A percentile compares a stretch with the other conserved stretches of the same genome.
phyloP scores from a whole-genome alignment of 768 basidiomycete genomes.

The Panellus pusillus region DNA sequence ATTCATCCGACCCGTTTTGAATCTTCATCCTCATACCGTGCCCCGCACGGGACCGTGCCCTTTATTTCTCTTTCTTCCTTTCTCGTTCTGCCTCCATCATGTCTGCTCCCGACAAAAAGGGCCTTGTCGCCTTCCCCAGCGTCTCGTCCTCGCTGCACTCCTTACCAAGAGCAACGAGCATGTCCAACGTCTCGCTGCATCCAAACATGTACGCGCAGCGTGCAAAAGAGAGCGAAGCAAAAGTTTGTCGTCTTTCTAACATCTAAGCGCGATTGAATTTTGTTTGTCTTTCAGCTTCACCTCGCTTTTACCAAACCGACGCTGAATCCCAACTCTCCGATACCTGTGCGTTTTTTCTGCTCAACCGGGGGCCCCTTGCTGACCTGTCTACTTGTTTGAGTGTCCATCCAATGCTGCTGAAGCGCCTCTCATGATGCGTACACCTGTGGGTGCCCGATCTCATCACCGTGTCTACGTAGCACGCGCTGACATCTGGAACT shows the following conservation, averaged over 20 bases:
- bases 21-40: constrained; percentile 19
- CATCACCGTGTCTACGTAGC: too few relatives aligned
- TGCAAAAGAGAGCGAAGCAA: constrained; percentile 72
- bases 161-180: constrained; percentile 70
- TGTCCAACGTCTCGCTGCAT: constrained; percentile 66
- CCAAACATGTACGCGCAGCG: constrained; percentile 68
- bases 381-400: not conserved
- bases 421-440: constrained; percentile 17
- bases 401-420: not conserved
- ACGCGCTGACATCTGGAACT: too few relatives aligned
- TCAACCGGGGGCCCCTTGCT: not conserved
- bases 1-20: constrained; percentile 25
- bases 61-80: constrained; percentile 22
- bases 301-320: constrained; percentile 60
- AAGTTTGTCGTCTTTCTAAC: constrained; percentile 42
- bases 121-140: constrained; percentile 70
- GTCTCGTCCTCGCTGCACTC: constrained; percentile 67
- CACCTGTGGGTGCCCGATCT: constrained; percentile 8
- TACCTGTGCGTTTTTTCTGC: constrained; percentile 7
- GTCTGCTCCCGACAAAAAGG: constrained; percentile 38
- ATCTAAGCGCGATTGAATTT: constrained; percentile 1
- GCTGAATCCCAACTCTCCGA: constrained; percentile 26
- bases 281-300: constrained; percentile 45
- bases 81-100: constrained; percentile 27
- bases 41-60: constrained; percentile 18